Evolutionary conservation across 1,284 basidiomycete species (phyloP).

Genomic region (Ustilago shanxiensis): DNA sequence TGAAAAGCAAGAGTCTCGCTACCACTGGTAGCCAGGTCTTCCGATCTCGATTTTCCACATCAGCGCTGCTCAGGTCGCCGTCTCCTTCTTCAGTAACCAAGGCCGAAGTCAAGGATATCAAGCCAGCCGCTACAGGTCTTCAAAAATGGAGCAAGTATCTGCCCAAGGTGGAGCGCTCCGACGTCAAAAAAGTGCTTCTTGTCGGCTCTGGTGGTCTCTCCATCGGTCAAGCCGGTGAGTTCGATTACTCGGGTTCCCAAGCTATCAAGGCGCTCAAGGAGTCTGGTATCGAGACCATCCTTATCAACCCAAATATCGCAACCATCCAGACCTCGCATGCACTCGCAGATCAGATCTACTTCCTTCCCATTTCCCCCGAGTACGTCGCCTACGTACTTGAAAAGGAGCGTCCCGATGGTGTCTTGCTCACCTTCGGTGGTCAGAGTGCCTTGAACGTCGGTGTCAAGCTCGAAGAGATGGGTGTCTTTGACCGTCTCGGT

Average conservation of each 20-base stretch:
- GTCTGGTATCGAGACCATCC: constrained; percentile 92
- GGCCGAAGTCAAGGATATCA: constrained; percentile 54
- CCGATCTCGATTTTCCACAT: constrained; percentile 51
- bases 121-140: constrained; percentile 59
- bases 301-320: constrained; percentile 73
- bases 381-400: constrained; percentile 99
- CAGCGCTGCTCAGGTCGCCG: constrained; percentile 42
- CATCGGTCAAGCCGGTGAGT: constrained; percentile 99
- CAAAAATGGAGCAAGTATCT: constrained; percentile 66
- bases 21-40: constrained; percentile 39
- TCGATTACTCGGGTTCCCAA: constrained; percentile 99
- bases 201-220: constrained; percentile 95
- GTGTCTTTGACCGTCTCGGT: constrained; percentile 91
- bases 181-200: constrained; percentile 95
- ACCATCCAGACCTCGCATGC: constrained; percentile 80
- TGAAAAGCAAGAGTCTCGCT: constrained; percentile 33
- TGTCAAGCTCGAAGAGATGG: constrained; percentile 97
- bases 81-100: constrained; percentile 43
- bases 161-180: constrained; percentile 72
- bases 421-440: constrained; percentile 97
- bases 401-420: constrained; percentile 97
- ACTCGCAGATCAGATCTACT: constrained; percentile 96
- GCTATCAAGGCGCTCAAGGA: constrained; percentile 98
- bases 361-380: constrained; percentile 94
- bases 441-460: constrained; percentile 98